Percentiles rank a stretch among this genome's conserved stretches.
Conservation (phyloP, 768 basidiomycete species). For the Kwoniella europaea region DNA sequence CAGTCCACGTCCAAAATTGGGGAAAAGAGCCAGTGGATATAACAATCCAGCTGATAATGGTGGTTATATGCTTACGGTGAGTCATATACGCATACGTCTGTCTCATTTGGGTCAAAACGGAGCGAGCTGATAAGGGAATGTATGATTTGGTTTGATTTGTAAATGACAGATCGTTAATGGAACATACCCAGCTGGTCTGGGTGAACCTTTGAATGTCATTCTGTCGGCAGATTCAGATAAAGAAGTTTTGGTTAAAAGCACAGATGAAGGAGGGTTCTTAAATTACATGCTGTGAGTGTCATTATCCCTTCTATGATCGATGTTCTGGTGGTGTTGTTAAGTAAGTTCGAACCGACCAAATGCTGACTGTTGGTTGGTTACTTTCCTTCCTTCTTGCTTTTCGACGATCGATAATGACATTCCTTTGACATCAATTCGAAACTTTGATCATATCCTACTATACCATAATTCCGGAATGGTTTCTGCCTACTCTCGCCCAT, state of each 20-base stretch:
- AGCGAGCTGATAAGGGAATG: background rate
- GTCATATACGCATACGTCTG: slow-evolving; percentile 45
- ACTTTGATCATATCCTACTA: too few species aligned
- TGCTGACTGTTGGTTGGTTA: background rate
- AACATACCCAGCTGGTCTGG: slow-evolving; percentile 74
- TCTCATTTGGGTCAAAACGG: background rate
- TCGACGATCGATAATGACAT: too few species aligned
- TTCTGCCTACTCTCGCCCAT: too few species aligned
- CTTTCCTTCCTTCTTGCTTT: too few species aligned
- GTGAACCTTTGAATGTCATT: slow-evolving; percentile 85
- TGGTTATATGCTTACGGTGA: slow-evolving; percentile 74
- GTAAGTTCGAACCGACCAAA: background rate
- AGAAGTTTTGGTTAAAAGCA: slow-evolving; percentile 66
- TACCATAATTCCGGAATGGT: too few species aligned
- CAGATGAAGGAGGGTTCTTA: slow-evolving; percentile 71
- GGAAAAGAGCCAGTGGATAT: slow-evolving; percentile 62
- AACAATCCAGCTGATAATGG: slow-evolving; percentile 64
- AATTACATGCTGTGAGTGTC: slow-evolving; percentile 80
- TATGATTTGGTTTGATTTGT: background rate
- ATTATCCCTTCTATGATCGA: background rate
- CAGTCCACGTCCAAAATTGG: background rate
- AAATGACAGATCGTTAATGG: slow-evolving; percentile 39
- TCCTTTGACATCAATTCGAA: too few species aligned
- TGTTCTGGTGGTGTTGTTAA: background rate
- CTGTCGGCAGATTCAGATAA: slow-evolving; percentile 76